A percentile compares a stretch with the other conserved stretches of the same genome.
phyloP scores from a whole-genome alignment of 768 basidiomycete species.

The Macrolepiota fuliginosa region DNA sequence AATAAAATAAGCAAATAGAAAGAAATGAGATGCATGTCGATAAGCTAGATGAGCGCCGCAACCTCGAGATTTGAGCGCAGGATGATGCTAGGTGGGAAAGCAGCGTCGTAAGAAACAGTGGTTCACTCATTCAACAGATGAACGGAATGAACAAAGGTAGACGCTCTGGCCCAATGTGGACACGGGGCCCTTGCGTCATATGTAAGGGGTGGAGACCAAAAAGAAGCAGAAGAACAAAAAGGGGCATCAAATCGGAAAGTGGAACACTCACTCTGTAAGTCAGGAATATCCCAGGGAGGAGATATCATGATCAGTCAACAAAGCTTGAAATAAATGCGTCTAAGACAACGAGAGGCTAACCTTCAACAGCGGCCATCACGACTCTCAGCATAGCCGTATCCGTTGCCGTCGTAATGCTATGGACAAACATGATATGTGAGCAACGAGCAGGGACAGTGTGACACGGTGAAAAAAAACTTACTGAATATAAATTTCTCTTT shows the following conservation, averaged over 20 bases:
- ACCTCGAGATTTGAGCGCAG: constrained; percentile 63
- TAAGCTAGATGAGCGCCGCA: constrained; percentile 59
- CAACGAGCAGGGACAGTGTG: background rate
- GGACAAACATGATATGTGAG: constrained; percentile 9
- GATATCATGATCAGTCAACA: constrained; percentile 45
- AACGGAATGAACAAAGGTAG: background rate
- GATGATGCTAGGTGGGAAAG: constrained; percentile 53
- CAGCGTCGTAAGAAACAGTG: constrained; percentile 29
- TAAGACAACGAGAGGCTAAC: constrained; percentile 38
- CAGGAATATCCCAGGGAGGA: constrained; percentile 19
- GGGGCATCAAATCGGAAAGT: constrained; percentile 19
- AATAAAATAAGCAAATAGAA: constrained; percentile 3
- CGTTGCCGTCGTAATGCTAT: constrained; percentile 84
- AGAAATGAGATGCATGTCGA: constrained; percentile 13
- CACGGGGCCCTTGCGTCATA: background rate
- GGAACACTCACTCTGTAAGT: constrained; percentile 11
- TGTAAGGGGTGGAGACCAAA: constrained; percentile 16
- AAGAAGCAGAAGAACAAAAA: constrained; percentile 19
- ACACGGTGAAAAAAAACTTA: constrained; percentile 37
- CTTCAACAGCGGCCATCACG: constrained; percentile 96
- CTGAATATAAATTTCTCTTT: constrained; percentile 94
- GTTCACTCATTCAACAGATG: constrained; percentile 10
- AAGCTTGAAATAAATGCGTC: constrained; percentile 1
- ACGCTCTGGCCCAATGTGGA: background rate
- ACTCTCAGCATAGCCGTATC: constrained; percentile 86